A percentile compares a stretch with the other conserved stretches of the same genome.
Conservation (phyloP, 805 yeast species). For the Millerozyma miso region DNA sequence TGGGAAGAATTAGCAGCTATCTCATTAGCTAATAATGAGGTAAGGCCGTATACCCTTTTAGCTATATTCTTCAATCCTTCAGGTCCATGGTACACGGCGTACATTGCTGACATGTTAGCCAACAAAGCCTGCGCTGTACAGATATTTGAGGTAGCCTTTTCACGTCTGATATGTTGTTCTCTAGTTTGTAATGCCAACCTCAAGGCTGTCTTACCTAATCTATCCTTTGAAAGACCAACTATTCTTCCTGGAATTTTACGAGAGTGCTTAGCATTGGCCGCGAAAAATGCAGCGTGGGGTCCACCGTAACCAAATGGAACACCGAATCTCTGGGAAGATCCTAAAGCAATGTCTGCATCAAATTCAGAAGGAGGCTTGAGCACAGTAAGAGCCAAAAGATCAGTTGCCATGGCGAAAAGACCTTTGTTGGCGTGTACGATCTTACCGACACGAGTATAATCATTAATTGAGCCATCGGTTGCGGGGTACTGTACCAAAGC, state of each 20-base stretch:
- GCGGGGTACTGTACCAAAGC: conserved; percentile 87
- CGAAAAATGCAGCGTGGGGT: conserved; percentile 97
- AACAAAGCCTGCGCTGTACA: conserved; percentile 97
- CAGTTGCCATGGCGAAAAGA: conserved; percentile 82
- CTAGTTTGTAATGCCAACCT: conserved; percentile 95
- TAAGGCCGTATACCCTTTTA: conserved; percentile 64
- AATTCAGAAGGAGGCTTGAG: conserved; percentile 79
- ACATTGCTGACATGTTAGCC: conserved; percentile 94
- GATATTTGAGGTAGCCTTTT: conserved; percentile 95
- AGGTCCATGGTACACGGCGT: conserved; percentile 95
- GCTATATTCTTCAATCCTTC: conserved; percentile 80
- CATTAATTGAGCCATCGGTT: conserved; percentile 66
- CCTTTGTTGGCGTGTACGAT: conserved; percentile 69
- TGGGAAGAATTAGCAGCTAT: conserved; percentile 38
- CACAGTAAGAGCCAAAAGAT: conserved; percentile 81
- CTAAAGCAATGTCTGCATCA: conserved; percentile 91
- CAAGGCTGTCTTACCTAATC: conserved; percentile 84
- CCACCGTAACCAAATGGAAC: conserved; percentile 99
- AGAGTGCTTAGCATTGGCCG: conserved; percentile 74
- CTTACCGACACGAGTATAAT: conserved; percentile 55
- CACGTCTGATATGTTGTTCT: conserved; percentile 97
- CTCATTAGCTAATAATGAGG: conserved; percentile 63
- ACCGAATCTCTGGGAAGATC: conserved; percentile 93
- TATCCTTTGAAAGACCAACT: conserved; percentile 88
- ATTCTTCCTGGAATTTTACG: conserved; percentile 96